Percentiles rank a stretch among this genome's conserved stretches.
Evolutionary conservation across 805 yeast genomes (phyloP).

Genomic region (Grigorovia yakushimaensis): DNA sequence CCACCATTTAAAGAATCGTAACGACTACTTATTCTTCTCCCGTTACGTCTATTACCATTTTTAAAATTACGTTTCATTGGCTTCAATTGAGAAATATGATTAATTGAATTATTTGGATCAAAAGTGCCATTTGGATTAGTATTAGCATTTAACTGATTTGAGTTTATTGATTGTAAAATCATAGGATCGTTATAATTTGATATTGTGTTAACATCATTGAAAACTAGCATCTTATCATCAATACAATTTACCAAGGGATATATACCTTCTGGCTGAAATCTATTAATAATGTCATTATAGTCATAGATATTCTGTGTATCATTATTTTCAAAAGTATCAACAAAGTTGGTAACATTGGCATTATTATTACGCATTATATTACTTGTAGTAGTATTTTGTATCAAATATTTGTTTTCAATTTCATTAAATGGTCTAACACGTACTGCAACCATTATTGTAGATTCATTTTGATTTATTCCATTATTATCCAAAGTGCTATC

Average conservation of each 20-base stretch:
- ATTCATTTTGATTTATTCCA: no score
- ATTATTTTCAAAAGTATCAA: no score
- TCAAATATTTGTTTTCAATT: slow-evolving; percentile 41
- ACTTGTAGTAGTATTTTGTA: slow-evolving; percentile 7
- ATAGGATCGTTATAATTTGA: slow-evolving; percentile 32
- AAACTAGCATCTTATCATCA: slow-evolving; percentile 76
- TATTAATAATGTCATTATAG: slow-evolving; percentile 6
- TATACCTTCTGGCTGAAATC: slow-evolving; percentile 38
- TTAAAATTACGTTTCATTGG: neutral
- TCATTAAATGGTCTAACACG: slow-evolving; percentile 76
- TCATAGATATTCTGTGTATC: neutral
- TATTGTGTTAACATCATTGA: slow-evolving; percentile 72
- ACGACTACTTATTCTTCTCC: slow-evolving; percentile 7
- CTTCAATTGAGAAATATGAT: neutral
- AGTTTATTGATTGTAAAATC: slow-evolving; percentile 20
- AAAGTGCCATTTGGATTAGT: neutral
- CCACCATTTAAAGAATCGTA: slow-evolving; percentile 6
- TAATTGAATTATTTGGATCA: neutral
- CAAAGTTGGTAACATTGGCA: neutral
- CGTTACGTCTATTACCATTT: slow-evolving; percentile 4
- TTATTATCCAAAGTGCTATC: slow-evolving; percentile 3
- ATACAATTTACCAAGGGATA: slow-evolving; percentile 69
- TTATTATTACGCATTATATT: neutral
- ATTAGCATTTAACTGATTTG: neutral
- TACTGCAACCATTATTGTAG: slow-evolving; percentile 68